Base-by-base conservation (phyloP, 345 rosid genomes). In the Odontarrhena argentea region DNA sequence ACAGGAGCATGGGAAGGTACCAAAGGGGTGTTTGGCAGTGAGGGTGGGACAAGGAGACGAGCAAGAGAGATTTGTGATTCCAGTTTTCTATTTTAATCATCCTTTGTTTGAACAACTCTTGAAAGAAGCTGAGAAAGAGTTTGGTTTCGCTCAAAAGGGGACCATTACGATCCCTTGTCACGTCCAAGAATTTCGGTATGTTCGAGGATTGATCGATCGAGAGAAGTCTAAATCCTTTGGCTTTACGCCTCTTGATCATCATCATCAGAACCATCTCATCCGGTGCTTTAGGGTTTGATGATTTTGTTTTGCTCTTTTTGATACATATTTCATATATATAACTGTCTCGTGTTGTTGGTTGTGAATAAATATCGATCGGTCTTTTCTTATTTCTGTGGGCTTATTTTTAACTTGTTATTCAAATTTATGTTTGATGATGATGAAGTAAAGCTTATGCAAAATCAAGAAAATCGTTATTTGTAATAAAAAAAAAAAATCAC, bases 281-380 rank as follows among this genome's bases (percentile, higher is more conserved):
- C 81, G 87, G 0, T 87, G 95, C 70, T 87, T 74, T 78, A 87
- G 85, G 80, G 87, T 79, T 59, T 76, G 55, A 73, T 64, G n/a
- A 12, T 11, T 24, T 49, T 68, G 6, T 44, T 44, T 44, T 55
- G 69, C 13, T 8, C 14, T 56, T 28, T 26, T 26, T 3, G 0
- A 4, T 0, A 43, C 12, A 14, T 12, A 30, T 4, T 44, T 28
- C 13, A 30, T 58, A 4, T 57, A 8, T 36, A 50, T 35, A 40
- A 1, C 12, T 34, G 15, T 62, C 14, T 62, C 42, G 15, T 55
- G 50, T 30, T 55, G 58, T 32, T 45, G 58, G 10, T 38, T 72
- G 37, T 18, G 57, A 57, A 47, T 49, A 48, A 56, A 30, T n/a
- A n/a, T 11, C 25, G 55, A 8, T 70, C n/a, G n/a, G 38, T 55